Evolutionary conservation across 1,284 basidiomycete genomes (phyloP), one percentile per base, ranked within the genome.

Genomic region (Melampsora americana): DNA sequence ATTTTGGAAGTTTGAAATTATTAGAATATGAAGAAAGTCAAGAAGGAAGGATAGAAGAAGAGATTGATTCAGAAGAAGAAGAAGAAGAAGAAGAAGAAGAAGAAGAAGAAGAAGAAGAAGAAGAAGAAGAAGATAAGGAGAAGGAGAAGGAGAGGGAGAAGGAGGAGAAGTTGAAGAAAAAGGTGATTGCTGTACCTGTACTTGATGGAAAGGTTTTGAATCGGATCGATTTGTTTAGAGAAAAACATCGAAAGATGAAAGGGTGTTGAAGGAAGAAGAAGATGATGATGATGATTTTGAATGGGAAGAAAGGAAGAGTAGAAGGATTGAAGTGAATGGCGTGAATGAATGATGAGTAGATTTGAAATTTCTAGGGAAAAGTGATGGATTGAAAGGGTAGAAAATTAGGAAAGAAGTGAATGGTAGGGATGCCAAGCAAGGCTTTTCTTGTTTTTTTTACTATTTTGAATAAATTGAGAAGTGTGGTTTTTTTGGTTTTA

Each of bases 1-100:
- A 62, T 18, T 75, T 75, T 50, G 72, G 72, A 9, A 59, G 16
- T 23, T 28, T 75, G 0, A 67, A 75, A 53, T 20, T 23, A 5
- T 53, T 53, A 20, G 50, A 53, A 53, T 20, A 20, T 5, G 16
- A 18, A 5, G 23, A 18, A 20, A 5, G 5, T 5, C 3, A 18
- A 20, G 50, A 53, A 20, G 18, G 5, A 53, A 5, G 5, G 14
- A 12, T 5, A 53, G 50, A 53, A 16, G 14, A 5, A 5, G 50
- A 53, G 5, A 12, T 5, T 3, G 14, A 5, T 3, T 3, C 3
- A 23, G 50, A 53, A 23, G 50, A 53, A 53, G 14, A 4, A 53
- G 50, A 53, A 53, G 16, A 18, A 53, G 23, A 18, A 20, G 50
- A 53, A 20, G 18, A 18, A 53, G 16, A 20, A 23, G 50, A 53